phyloP scores from a whole-genome alignment of 306 rosid genomes.

The Acacia crassicarpa region DNA sequence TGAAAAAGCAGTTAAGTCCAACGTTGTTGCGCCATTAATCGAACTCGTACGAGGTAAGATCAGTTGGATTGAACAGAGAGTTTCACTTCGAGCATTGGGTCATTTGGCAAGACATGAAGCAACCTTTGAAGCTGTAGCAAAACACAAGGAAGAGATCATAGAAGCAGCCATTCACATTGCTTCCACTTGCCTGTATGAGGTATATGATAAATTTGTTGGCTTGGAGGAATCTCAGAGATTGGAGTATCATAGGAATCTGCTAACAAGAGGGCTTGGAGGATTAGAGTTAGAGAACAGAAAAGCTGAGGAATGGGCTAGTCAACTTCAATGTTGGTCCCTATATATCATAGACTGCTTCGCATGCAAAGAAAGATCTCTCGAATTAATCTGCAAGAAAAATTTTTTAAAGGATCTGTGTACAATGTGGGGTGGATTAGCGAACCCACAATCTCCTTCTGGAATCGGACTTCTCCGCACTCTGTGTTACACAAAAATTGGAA shows the following conservation, averaged over 20 bases:
- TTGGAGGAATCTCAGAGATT: constrained; percentile 43
- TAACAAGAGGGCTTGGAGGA: constrained; percentile 68
- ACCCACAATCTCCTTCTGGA: constrained; percentile 52
- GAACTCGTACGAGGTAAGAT: constrained; percentile 63
- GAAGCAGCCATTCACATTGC: constrained; percentile 47
- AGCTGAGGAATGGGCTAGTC: constrained; percentile 80
- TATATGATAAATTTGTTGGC: constrained; percentile 45
- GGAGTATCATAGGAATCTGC: constrained; percentile 58
- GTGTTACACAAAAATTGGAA: constrained; percentile 53
- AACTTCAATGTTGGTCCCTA: constrained; percentile 71
- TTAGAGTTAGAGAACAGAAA: constrained; percentile 53
- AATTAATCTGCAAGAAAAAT: constrained; percentile 43
- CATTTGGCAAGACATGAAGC: constrained; percentile 57
- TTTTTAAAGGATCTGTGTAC: constrained; percentile 49
- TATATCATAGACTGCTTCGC: constrained; percentile 60
- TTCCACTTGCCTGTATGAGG: constrained; percentile 45
- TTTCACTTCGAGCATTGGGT: constrained; percentile 65
- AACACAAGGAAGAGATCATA: constrained; percentile 45
- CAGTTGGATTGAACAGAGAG: constrained; percentile 82
- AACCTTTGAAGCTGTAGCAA: constrained; percentile 42
- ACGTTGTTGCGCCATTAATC: constrained; percentile 50
- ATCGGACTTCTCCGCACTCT: constrained; percentile 56
- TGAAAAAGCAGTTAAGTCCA: constrained; percentile 49
- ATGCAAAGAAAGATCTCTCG: constrained; percentile 48
- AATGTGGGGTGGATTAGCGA: constrained; percentile 60